Base-by-base conservation (phyloP, 2,329 filamentous ascomycete species). In the Rutstroemia sp. region DNA sequence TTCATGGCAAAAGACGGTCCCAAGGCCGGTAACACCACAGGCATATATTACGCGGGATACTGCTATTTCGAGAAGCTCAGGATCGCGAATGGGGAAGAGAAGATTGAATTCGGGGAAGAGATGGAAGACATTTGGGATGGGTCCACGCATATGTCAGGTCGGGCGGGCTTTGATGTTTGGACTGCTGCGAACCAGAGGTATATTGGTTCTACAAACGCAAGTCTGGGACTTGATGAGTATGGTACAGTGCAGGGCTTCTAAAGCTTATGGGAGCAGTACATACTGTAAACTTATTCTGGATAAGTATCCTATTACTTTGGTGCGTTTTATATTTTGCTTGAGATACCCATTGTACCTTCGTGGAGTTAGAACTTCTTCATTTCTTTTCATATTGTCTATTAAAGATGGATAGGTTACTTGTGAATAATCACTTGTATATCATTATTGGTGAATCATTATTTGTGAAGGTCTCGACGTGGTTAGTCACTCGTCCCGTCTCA, bases 51-150 rank as follows among this genome's bases (percentile, higher is more conserved):
- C 61, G 75, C 74, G 2, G 73, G 71, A 0, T 83, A 83, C 63
- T 74, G 80, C 23, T 82, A 76, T 65, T 83, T 84, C 62, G 79
- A 84, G 70, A 83, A 83, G 71, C 61, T 77, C 62, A 69, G 79
- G 18, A 67, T 83, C 52, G 72, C 72, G 62, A 71, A 79, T 51
- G 70, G 71, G 0, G 81, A 78, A 67, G 70, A 74, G 45, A 82
- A 83, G 71, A 72, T 67, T 14, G 73, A 77, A 64, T 74, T 76
- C 62, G 69, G 79, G 10, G 49, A 71, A 58, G 74, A 78, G 54
- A 82, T 83, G 77, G 79, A 83, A 66, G 52, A 62, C 25, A 52
- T 54, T 4, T 41, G 30, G 30, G 30, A 41, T 19, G 37, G 49
- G 10, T n/a, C 16, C 12, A 37, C 7, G 7, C 19, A 30, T 12